Percentiles rank a stretch among this genome's conserved stretches.
Evolutionary conservation across 2,329 filamentous ascomycete species (phyloP).

Genomic region (Calonectria montana): DNA sequence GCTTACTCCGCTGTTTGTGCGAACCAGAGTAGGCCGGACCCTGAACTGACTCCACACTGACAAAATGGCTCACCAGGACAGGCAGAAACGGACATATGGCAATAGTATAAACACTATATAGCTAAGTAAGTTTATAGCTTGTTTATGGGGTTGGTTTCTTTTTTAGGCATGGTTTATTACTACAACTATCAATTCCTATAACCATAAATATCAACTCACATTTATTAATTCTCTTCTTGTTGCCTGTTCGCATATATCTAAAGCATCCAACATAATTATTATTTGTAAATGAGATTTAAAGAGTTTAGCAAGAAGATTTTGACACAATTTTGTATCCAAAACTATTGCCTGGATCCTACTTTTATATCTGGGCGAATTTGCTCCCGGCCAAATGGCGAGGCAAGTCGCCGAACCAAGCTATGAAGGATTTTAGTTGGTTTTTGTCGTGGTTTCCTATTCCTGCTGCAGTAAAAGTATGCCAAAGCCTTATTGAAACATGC

Average conservation of each 20-base stretch:
- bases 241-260: conserved; percentile 10
- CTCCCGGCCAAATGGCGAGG: not conserved
- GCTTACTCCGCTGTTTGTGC: not conserved
- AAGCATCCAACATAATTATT: conserved; percentile 16
- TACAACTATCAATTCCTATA: no score
- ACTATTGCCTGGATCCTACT: not conserved
- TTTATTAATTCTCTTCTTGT: conserved; percentile 1
- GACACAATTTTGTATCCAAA: not conserved
- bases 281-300: not conserved
- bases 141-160: no score
- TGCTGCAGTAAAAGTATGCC: conserved; percentile 26
- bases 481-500: not conserved
- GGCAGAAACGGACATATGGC: no score
- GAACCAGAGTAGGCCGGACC: no score
- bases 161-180: no score
- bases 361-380: not conserved
- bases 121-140: no score
- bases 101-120: no score
- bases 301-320: not conserved
- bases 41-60: no score
- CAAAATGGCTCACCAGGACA: no score
- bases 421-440: not conserved
- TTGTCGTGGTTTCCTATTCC: not conserved
- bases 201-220: no score
- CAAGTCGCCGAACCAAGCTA: conserved; percentile 8